Evolutionary conservation across 2,329 filamentous ascomycete genomes (phyloP).

Genomic region (Calonectria naviculata): DNA sequence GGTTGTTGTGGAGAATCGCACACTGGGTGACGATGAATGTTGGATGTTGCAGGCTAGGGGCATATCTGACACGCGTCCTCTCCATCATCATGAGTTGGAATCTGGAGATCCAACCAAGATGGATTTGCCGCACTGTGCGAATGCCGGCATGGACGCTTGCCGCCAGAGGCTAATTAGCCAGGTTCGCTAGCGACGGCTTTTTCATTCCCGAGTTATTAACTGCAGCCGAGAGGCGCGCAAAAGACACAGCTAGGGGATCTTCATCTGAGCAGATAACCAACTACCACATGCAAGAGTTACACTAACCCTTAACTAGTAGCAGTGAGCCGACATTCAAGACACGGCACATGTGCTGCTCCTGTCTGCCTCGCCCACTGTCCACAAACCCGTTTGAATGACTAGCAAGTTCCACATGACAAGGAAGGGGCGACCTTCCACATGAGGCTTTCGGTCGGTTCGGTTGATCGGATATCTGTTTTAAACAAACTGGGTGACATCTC

Average conservation of each 20-base stretch:
- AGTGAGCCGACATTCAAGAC: background rate
- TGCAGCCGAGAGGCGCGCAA: background rate
- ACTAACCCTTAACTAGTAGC: background rate
- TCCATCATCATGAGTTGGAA: slow-evolving; percentile 23
- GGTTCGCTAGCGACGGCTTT: background rate
- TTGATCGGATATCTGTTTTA: background rate
- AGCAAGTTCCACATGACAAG: background rate
- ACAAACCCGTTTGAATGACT: background rate
- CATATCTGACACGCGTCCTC: slow-evolving; percentile 38
- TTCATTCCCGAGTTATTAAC: background rate
- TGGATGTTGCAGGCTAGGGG: slow-evolving; percentile 25
- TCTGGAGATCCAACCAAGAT: background rate
- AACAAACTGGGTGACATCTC: background rate
- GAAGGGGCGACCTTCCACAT: background rate
- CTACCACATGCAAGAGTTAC: background rate
- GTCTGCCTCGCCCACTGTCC: background rate
- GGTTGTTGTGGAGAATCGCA: background rate
- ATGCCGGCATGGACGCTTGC: background rate
- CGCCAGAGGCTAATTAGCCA: background rate
- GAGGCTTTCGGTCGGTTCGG: background rate
- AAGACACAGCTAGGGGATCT: background rate
- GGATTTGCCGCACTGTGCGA: slow-evolving; percentile 7
- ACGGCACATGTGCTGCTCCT: background rate
- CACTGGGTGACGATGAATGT: background rate
- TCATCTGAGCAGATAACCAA: background rate